phyloP scores from a whole-genome alignment of 2,329 filamentous ascomycete genomes.

The Aspergillus sclerotialis region DNA sequence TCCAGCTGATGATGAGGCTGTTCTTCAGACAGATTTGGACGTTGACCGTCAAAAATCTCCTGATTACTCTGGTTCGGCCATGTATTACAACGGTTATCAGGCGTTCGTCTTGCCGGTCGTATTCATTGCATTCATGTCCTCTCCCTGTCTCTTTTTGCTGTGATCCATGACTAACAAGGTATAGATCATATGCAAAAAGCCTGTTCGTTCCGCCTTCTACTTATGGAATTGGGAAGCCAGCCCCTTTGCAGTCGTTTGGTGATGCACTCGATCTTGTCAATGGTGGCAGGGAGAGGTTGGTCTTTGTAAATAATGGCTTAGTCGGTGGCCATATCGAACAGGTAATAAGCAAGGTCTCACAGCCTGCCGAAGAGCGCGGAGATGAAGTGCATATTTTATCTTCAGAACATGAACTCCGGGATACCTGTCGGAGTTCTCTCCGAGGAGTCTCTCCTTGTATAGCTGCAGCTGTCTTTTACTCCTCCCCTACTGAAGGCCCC shows the following conservation, averaged over 20 bases:
- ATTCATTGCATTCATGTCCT: conserved; percentile 41
- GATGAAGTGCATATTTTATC: conserved; percentile 45
- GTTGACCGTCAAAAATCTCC: conserved; percentile 51
- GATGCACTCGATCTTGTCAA: conserved; percentile 55
- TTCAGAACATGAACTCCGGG: conserved; percentile 52
- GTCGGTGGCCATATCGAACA: conserved; percentile 63
- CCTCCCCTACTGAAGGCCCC: conserved; percentile 64
- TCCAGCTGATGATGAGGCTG: conserved; percentile 17
- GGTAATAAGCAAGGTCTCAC: conserved; percentile 59
- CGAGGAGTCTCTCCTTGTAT: conserved; percentile 66
- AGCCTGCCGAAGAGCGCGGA: conserved; percentile 47
- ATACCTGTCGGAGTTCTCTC: conserved; percentile 57
- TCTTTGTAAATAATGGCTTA: conserved; percentile 70
- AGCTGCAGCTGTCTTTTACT: conserved; percentile 66
- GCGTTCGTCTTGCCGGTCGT: conserved; percentile 52
- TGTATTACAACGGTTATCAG: conserved; percentile 48
- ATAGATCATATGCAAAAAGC: conserved; percentile 64
- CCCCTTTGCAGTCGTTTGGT: conserved; percentile 56
- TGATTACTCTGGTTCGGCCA: conserved; percentile 48
- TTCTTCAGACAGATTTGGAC: conserved; percentile 49
- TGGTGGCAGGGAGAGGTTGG: conserved; percentile 59
- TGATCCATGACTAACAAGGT: background rate
- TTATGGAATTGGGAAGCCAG: conserved; percentile 63
- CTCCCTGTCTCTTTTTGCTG: conserved; percentile 9
- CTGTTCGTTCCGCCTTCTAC: conserved; percentile 71